phyloP scores from a whole-genome alignment of 1,139 yeast genomes.

The Kodamaea ohmeri region DNA sequence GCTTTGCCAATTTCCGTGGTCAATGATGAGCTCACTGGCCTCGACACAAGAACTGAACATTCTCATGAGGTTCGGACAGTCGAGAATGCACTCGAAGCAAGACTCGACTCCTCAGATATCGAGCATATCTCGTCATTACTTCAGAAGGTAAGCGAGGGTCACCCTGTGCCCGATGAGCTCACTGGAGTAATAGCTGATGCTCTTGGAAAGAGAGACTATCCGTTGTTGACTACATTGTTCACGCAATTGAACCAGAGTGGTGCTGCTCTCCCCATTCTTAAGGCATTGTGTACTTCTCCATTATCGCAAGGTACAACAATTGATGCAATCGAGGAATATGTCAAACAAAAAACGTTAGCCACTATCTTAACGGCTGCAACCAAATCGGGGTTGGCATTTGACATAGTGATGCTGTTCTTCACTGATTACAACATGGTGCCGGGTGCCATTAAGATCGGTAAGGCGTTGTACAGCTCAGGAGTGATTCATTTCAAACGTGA shows the following conservation, averaged over 20 bases:
- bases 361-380: slow-evolving; percentile 24
- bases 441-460: slow-evolving; percentile 21
- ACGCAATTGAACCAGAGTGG: slow-evolving; percentile 28
- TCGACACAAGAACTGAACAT: neutral
- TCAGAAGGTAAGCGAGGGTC: neutral
- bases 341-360: slow-evolving; percentile 23
- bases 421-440: slow-evolving; percentile 22
- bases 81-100: neutral
- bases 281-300: slow-evolving; percentile 22
- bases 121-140: neutral
- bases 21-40: no score
- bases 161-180: slow-evolving; percentile 6
- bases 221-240: slow-evolving; percentile 27
- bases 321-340: slow-evolving; percentile 22
- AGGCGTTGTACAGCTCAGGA: slow-evolving; percentile 18
- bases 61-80: neutral
- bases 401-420: slow-evolving; percentile 26
- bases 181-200: slow-evolving; percentile 1
- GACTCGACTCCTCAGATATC: neutral
- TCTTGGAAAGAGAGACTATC: slow-evolving; percentile 23
- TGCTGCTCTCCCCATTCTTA: slow-evolving; percentile 24
- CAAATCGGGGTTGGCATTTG: slow-evolving; percentile 28
- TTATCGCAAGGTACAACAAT: slow-evolving; percentile 25
- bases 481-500: slow-evolving; percentile 12
- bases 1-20: no score